phyloP scores from a whole-genome alignment of 352 stramenopile species.

The Phytopythium litorale region DNA sequence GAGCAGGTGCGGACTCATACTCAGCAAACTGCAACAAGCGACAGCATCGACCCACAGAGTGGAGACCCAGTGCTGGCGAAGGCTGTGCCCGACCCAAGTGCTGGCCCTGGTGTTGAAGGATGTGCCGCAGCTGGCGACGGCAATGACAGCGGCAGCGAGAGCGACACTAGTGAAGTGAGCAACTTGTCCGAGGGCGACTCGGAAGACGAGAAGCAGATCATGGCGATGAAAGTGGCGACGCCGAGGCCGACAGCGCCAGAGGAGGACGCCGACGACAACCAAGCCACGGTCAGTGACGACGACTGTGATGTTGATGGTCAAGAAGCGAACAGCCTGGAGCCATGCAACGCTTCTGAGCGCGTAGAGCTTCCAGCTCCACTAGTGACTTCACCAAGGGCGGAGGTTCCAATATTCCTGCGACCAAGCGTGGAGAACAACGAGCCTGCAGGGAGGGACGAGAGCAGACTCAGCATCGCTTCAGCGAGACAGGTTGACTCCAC shows the following conservation, averaged over 20 bases:
- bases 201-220: constrained; percentile 46
- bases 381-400: background rate
- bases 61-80: background rate
- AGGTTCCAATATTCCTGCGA: constrained; percentile 3
- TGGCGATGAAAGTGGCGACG: constrained; percentile 33
- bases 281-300: background rate
- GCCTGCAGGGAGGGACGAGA: too few relatives aligned
- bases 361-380: background rate
- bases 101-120: background rate
- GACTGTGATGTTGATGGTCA: background rate
- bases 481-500: background rate
- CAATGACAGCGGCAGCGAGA: constrained; percentile 27
- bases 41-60: background rate
- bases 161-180: constrained; percentile 58
- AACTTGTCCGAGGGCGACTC: constrained; percentile 66
- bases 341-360: background rate
- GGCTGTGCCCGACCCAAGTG: background rate
- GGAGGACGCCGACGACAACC: constrained; percentile 6
- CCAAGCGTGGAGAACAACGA: background rate
- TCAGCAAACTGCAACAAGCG: background rate
- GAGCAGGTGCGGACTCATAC: constrained; percentile 10
- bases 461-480: background rate
- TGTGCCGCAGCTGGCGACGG: background rate
- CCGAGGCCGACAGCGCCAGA: background rate
- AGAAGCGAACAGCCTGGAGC: background rate